These are phyloP conservation scores for Lachnellula subtilissima DNA, from an alignment of 2,329 filamentous ascomycete species.

Conservation along the genomic window DNA sequence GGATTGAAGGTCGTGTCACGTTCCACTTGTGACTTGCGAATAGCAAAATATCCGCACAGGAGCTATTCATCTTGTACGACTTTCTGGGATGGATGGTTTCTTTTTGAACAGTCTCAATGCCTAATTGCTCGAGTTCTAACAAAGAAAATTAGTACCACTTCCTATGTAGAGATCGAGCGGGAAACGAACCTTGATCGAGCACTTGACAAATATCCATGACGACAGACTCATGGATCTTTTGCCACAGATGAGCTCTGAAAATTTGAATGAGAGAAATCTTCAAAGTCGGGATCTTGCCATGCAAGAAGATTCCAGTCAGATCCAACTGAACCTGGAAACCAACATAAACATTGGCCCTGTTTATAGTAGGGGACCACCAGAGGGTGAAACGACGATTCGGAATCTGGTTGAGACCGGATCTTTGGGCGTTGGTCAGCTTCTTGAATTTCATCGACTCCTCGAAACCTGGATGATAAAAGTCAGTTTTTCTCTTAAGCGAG, in stretches of 20 bases:
- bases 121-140: slow-evolving; percentile 90
- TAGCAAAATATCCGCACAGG: slow-evolving; percentile 91
- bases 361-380: slow-evolving; percentile 95
- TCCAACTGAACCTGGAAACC: slow-evolving; percentile 99
- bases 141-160: background rate
- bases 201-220: slow-evolving; percentile 99
- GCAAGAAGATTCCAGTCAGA: slow-evolving; percentile 96
- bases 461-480: slow-evolving; percentile 9
- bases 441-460: slow-evolving; percentile 88
- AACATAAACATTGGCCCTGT: slow-evolving; percentile 94
- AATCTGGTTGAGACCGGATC: slow-evolving; percentile 96
- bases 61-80: slow-evolving; percentile 99
- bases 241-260: slow-evolving; percentile 99
- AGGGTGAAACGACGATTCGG: slow-evolving; percentile 97
- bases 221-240: slow-evolving; percentile 98
- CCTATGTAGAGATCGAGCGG: too few relatives aligned
- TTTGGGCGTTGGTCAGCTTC: slow-evolving; percentile 94
- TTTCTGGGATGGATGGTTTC: slow-evolving; percentile 99
- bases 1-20: slow-evolving; percentile 83
- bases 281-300: slow-evolving; percentile 95
- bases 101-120: slow-evolving; percentile 97
- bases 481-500: slow-evolving; percentile 17
- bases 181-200: slow-evolving; percentile 64
- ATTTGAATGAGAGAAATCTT: slow-evolving; percentile 99
- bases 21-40: slow-evolving; percentile 99